Conservation (phyloP, 73 alveolate genomes). For the Paramecium sexaurelia region DNA sequence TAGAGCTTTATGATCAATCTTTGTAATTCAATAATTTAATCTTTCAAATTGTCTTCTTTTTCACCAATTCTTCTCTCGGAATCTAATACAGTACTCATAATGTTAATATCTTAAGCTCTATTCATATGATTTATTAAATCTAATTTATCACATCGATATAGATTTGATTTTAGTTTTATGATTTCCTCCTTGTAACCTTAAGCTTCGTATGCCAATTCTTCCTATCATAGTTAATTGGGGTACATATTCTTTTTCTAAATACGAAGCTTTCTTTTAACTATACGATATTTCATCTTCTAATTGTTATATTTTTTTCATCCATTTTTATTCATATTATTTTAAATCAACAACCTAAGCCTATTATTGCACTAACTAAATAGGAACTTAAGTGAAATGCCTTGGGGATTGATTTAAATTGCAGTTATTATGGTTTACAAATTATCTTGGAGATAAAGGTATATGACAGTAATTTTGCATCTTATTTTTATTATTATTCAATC, state of each 20-base stretch:
- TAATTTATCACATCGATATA: not conserved
- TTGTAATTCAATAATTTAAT: conserved; percentile 2
- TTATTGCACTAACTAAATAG: not conserved
- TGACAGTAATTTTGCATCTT: not conserved
- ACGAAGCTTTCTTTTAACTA: not conserved
- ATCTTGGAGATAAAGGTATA: conserved; percentile 4
- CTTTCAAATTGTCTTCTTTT: not conserved
- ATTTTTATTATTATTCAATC: not conserved
- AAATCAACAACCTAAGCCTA: conserved; percentile 7
- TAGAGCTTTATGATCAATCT: not conserved
- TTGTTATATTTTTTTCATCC: conserved; percentile 1
- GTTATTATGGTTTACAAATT: not conserved
- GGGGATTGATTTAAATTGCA: not conserved
- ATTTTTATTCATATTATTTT: not conserved
- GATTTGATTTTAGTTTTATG: not conserved
- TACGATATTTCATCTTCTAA: not conserved
- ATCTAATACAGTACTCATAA: not conserved
- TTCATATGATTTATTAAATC: not conserved
- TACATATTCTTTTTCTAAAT: conserved; percentile 26
- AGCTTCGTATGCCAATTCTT: not conserved
- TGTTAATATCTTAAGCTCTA: not conserved
- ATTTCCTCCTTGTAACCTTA: not conserved
- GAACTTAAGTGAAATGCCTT: not conserved
- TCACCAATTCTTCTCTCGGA: not conserved
- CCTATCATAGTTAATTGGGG: not conserved